Percentiles rank a stretch among this genome's conserved stretches.
Evolutionary conservation across 75 land plant species (phyloP).

Genomic region (Adiantum capillusveneris): DNA sequence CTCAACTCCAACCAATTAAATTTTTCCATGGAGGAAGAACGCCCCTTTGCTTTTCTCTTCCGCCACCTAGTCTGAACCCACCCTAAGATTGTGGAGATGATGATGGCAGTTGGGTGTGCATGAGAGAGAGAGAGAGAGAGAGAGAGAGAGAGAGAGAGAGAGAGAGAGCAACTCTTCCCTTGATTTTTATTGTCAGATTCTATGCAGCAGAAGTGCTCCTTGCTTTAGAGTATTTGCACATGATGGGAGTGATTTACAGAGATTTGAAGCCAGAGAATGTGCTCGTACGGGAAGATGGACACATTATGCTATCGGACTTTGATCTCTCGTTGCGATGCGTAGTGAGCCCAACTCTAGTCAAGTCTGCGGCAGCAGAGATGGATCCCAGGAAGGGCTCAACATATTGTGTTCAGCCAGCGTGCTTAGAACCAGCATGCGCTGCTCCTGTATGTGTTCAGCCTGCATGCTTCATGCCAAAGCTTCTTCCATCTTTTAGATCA

Average conservation of each 20-base stretch:
- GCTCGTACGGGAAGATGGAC: conserved; percentile 84
- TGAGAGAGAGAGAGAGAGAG: no score
- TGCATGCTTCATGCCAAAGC: conserved; percentile 40
- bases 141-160: no score
- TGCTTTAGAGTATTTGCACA: conserved; percentile 71
- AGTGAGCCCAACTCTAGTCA: conserved; percentile 70
- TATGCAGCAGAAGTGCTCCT: conserved; percentile 76
- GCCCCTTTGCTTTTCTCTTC: no score
- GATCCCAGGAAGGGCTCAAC: conserved; percentile 15
- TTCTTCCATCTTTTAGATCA: conserved; percentile 2
- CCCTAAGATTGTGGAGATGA: no score
- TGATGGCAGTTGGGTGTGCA: no score
- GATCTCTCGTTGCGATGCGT: conserved; percentile 73
- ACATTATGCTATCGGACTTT: conserved; percentile 90
- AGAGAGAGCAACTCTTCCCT: no score
- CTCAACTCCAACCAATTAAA: no score
- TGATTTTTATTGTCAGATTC: no score
- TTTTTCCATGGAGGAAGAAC: no score
- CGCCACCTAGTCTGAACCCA: no score
- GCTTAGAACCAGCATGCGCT: conserved; percentile 52
- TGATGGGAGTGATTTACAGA: conserved; percentile 83
- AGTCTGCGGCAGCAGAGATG: conserved; percentile 7
- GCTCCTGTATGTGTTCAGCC: conserved; percentile 38
- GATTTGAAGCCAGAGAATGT: conserved; percentile 88
- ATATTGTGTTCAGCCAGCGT: conserved; percentile 34